Evolutionary conservation across 73 alveolate species (phyloP).

Genomic region (Tetrahymena borealis): DNA sequence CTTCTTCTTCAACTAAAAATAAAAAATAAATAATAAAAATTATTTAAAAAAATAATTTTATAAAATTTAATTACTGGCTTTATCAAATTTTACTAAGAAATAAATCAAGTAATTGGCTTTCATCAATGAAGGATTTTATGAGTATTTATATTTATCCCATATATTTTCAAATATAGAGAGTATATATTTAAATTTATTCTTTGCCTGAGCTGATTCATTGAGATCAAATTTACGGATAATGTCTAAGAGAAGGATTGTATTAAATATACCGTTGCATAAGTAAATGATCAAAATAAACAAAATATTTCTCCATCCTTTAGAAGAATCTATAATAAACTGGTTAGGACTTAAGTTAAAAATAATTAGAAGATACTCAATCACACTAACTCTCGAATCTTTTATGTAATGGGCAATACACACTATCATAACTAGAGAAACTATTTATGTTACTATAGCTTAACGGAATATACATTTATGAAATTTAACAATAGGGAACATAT

Average conservation of each 20-base stretch:
- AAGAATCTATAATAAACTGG: not conserved
- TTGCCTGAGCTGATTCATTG: not conserved
- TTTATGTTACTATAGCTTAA: not conserved
- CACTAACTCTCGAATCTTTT: not conserved
- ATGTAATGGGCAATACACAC: not conserved
- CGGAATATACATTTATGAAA: not conserved
- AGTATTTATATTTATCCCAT: not conserved
- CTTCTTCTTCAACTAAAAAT: not conserved
- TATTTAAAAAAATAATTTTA: not conserved
- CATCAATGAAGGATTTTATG: not conserved
- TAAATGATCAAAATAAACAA: not conserved
- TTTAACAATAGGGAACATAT: not conserved
- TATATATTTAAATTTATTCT: not conserved
- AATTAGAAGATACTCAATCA: not conserved
- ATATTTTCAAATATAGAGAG: not conserved
- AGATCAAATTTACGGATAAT: not conserved
- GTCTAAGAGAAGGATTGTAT: not conserved
- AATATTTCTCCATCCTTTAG: not conserved
- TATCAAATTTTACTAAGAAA: not conserved
- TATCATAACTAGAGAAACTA: not conserved
- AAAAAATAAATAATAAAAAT: not conserved
- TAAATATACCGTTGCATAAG: not conserved
- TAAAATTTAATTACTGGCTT: not conserved
- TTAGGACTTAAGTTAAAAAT: not conserved
- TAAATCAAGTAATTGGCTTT: not conserved